Conservation (phyloP, 164 flowering plant genomes). For the Chimonanthus salicifolius region DNA sequence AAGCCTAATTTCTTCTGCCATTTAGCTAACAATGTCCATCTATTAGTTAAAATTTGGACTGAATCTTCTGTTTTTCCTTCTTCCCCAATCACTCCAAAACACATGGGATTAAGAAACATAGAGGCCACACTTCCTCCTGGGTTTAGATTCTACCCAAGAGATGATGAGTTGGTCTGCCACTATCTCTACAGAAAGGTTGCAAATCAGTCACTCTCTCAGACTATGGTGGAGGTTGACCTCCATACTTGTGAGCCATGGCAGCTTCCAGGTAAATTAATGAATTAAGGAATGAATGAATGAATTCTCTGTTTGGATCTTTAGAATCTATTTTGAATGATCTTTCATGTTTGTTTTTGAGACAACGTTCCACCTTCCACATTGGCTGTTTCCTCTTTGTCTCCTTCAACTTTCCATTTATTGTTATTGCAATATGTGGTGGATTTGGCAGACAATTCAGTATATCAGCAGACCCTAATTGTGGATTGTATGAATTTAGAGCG, state of each 20-base stretch:
- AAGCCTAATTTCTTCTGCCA: neutral
- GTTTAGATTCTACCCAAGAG: slow-evolving; percentile 73
- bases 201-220: slow-evolving; percentile 41
- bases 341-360: neutral
- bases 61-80: neutral
- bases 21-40: neutral
- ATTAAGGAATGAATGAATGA: neutral
- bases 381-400: neutral
- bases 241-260: slow-evolving; percentile 89
- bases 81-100: neutral
- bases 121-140: slow-evolving; percentile 62
- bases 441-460: neutral
- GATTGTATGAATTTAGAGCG: neutral
- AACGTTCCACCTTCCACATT: neutral
- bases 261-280: slow-evolving; percentile 53
- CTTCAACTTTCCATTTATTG: neutral
- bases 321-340: neutral
- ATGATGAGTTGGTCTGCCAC: slow-evolving; percentile 75
- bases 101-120: slow-evolving; percentile 60
- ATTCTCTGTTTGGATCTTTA: too few relatives aligned
- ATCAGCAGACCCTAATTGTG: neutral
- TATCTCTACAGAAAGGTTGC: slow-evolving; percentile 64
- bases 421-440: neutral
- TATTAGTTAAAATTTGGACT: neutral
- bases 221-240: slow-evolving; percentile 72